Evolutionary conservation across 2,329 filamentous ascomycete genomes (phyloP), one percentile per base, ranked within the genome.

Genomic region (Mollisia scopiformis): DNA sequence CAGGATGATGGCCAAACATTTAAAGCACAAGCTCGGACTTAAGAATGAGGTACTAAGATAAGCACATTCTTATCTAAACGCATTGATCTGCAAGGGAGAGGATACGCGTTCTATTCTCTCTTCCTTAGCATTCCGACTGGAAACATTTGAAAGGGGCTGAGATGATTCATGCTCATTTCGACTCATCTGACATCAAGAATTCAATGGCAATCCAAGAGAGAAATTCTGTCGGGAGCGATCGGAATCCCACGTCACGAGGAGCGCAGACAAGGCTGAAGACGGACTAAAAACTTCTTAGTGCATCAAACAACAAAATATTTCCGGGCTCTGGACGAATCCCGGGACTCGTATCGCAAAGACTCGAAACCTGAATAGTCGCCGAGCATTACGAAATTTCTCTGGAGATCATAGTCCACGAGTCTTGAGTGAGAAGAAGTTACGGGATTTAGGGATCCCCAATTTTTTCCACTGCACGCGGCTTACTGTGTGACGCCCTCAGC

Each of bases 111-210:
- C 33, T 37, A 37, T 37, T 37, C n/a, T 11, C 33, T n/a, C 5
- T n/a, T 6, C 43, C 43, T 47, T 13, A 10, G 43, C 25, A 55
- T 30, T 21, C 49, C 28, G 41, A 59, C n/a, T 10, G 41, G 27
- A 54, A 47, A 21, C 37, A 21, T 30, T 54, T 27, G 30, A 54
- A 27, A 28, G 58, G 54, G 37, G 54, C 54, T 49, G 41, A 35
- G 58, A 49, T 49, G 21, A 60, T 57, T n/a, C 21, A 23, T 41
- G 16, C 31, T 60, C 25, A 16, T 14, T n/a, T 31, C 25, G 27
- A 37, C 50, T 62, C 59, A 62, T 58, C 51, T 46, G 50, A 33
- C 49, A 19, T 16, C 46, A 55, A 39, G 31, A 30, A 13, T 46
- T 50, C 37, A 23, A 53, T 25, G 14, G 35, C 28, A 59, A 8